Evolutionary conservation across 31 red algal species (phyloP), one percentile per base, ranked within the genome.

Genomic region (Endocladia muricata): DNA sequence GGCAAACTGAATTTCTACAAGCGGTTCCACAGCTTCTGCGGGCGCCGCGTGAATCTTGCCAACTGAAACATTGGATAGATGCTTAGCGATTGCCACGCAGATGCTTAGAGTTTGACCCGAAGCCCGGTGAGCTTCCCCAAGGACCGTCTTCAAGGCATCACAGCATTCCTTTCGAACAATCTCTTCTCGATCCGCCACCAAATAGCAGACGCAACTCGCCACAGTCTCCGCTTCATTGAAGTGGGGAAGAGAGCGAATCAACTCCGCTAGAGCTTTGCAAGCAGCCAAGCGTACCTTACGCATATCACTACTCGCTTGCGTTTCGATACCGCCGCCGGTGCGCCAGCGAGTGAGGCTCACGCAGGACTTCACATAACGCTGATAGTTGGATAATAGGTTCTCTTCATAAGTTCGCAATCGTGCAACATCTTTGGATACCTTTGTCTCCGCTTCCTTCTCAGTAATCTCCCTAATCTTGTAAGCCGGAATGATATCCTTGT

Each of bases 371-470:
- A 86, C 61, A 68, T 82, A 93, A 28, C 70, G 39, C 54, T 76
- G 60, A 47, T 93, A 86, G 31, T 32, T 60, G 9, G 43, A 38
- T 22, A 82, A 61, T 33, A 93, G 70, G 47, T 55, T 39, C 47
- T 86, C 65, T 70, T 93, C 90, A 70, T 60, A 93, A 30, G 55
- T 48, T 21, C 90, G 82, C 69, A 93, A 59, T 23, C 56, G 37
- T 8, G 83, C 76, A 0, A 85, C 82, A 29, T 83, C 73, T 52
- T 78, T 84, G 1, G 90, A 93, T 6, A 93, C 90, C 66, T 84
- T 83, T 9, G 59, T 42, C 43, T 76, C 41, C 7, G 90, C 90
- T 41, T 93, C 90, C 54, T 85, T 86, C 4, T 83, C 82, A 0
- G 90, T 77, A 43, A 93, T 56, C 2, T 23, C 22, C 21, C 90